Percentiles rank a stretch among this genome's conserved stretches.
Conservation (phyloP, 305 asterid species). For the Solanum hybrid region DNA sequence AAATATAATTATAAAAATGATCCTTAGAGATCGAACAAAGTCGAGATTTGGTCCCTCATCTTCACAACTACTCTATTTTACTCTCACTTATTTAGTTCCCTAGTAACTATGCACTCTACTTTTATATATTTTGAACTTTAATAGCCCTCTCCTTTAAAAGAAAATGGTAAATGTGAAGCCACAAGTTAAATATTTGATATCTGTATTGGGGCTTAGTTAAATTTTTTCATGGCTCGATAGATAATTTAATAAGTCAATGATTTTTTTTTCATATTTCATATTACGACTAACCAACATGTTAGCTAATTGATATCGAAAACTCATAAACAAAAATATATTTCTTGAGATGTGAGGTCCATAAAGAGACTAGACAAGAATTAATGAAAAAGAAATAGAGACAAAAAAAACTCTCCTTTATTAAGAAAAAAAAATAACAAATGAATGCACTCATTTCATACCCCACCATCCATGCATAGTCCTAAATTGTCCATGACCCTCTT, state of each 20-base stretch:
- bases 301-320: not conserved
- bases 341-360: not conserved
- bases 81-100: not conserved
- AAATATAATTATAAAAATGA: not conserved
- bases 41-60: not conserved
- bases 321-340: not conserved
- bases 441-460: not conserved
- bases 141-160: not conserved
- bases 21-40: not conserved
- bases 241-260: no score
- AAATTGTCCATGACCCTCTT: not conserved
- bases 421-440: not conserved
- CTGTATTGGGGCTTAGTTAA: not conserved
- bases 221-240: not conserved
- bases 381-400: not conserved
- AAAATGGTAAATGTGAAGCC: not conserved
- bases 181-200: not conserved
- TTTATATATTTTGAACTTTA: not conserved
- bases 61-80: not conserved
- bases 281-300: no score
- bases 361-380: not conserved
- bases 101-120: not conserved
- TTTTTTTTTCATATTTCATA: no score
- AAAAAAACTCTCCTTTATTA: not conserved
- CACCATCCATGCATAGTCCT: conserved; percentile 1